Conservation (phyloP, 768 basidiomycete species). For the Xerocomellus intermedius region DNA sequence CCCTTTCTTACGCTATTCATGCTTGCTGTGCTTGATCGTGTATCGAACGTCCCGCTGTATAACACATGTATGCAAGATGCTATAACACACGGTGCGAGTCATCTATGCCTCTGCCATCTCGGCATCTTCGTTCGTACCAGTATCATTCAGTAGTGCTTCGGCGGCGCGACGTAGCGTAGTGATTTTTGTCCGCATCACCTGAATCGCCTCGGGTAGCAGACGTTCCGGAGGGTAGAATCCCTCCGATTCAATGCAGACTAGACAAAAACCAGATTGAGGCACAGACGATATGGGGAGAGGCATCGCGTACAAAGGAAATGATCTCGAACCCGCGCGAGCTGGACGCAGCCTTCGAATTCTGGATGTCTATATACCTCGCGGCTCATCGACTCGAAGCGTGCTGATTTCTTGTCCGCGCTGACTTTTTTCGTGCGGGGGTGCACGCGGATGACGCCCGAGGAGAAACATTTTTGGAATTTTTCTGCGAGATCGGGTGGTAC, state of each 20-base stretch:
- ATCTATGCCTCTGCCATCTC: conserved; percentile 48
- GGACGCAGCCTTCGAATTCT: conserved; percentile 82
- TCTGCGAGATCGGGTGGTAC: conserved; percentile 75
- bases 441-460: conserved; percentile 73
- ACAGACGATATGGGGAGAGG: neutral
- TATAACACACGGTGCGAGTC: neutral
- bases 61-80: conserved; percentile 3
- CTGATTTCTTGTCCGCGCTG: conserved; percentile 57
- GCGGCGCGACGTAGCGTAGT: conserved; percentile 55
- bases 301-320: conserved; percentile 82
- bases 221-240: conserved; percentile 85
- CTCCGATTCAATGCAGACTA: conserved; percentile 87
- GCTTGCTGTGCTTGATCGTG: neutral
- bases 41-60: neutral
- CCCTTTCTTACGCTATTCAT: neutral
- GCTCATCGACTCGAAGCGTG: conserved; percentile 86
- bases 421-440: conserved; percentile 56
- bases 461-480: conserved; percentile 87
- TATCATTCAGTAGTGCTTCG: conserved; percentile 50
- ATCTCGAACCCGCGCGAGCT: conserved; percentile 84
- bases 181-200: conserved; percentile 82
- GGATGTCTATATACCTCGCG: conserved; percentile 90
- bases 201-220: conserved; percentile 75
- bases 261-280: conserved; percentile 28
- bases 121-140: conserved; percentile 45